Evolutionary conservation across 2,329 filamentous ascomycete species (phyloP).

Genomic region (Penicillium vulpinum): DNA sequence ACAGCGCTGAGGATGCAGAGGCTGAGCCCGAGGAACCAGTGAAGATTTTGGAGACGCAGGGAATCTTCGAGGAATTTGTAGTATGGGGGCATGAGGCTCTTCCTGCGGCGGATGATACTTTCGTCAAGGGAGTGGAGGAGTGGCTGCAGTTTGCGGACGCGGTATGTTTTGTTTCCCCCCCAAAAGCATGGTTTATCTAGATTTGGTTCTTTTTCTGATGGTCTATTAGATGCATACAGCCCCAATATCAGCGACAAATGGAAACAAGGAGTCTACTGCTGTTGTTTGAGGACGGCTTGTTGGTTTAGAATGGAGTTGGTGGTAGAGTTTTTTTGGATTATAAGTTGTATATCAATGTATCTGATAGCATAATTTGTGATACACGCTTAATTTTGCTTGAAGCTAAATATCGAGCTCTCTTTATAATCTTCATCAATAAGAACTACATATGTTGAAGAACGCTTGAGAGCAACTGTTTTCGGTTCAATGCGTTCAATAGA

Average conservation of each 20-base stretch:
- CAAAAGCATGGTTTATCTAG: background rate
- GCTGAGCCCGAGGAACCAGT: slow-evolving; percentile 52
- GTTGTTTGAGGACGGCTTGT: background rate
- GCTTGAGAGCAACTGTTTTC: background rate
- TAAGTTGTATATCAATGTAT: background rate
- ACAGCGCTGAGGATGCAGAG: slow-evolving; percentile 49
- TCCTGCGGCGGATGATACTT: slow-evolving; percentile 66
- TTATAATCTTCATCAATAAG: background rate
- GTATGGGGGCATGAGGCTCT: slow-evolving; percentile 81
- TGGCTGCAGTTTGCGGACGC: slow-evolving; percentile 74
- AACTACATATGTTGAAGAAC: background rate
- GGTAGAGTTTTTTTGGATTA: background rate
- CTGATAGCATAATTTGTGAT: background rate
- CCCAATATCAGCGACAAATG: slow-evolving; percentile 2
- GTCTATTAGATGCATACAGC: slow-evolving; percentile 31
- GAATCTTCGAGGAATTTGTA: slow-evolving; percentile 70
- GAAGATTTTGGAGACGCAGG: slow-evolving; percentile 61
- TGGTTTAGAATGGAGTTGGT: background rate
- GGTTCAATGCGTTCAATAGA: background rate
- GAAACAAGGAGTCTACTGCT: slow-evolving; percentile 7
- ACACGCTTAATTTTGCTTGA: background rate
- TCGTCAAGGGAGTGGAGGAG: slow-evolving; percentile 73
- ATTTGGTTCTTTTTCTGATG: slow-evolving; percentile 3
- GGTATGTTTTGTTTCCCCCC: slow-evolving; percentile 47
- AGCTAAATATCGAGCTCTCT: too few species aligned